These are phyloP conservation scores for Pseudofabraea citricarpa DNA, from an alignment of 2,329 filamentous ascomycete species.

Conservation along the genomic window DNA sequence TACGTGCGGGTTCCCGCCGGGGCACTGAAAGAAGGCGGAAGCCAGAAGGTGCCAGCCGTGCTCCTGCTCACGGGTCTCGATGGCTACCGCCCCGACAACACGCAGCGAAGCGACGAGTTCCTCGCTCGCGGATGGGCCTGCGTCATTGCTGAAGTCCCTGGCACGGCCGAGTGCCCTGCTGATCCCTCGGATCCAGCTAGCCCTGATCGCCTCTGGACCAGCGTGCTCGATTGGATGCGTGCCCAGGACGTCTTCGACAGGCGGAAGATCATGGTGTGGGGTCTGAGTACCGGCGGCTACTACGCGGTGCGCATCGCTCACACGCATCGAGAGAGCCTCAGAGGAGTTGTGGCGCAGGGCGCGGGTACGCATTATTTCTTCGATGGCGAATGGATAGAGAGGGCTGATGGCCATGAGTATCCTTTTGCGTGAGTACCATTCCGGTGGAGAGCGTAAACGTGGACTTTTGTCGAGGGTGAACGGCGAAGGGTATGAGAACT, in stretches of 20 bases:
- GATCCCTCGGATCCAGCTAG: conserved; percentile 54
- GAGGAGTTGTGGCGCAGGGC: conserved; percentile 56
- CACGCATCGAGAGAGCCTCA: conserved; percentile 52
- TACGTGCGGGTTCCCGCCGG: conserved; percentile 57
- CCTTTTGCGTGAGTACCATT: conserved; percentile 48
- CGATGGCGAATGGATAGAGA: conserved; percentile 52
- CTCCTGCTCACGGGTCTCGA: conserved; percentile 58
- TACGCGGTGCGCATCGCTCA: conserved; percentile 65
- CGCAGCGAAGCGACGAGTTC: conserved; percentile 56
- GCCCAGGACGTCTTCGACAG: conserved; percentile 48
- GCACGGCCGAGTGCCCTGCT: conserved; percentile 63
- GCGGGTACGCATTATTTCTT: conserved; percentile 61
- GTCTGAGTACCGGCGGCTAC: conserved; percentile 61
- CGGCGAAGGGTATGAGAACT: no score
- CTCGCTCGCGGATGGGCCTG: conserved; percentile 57
- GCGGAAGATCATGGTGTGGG: conserved; percentile 55
- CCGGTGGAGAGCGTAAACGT: not conserved
- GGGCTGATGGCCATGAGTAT: conserved; percentile 62
- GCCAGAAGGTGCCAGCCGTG: conserved; percentile 40
- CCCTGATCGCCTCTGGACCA: conserved; percentile 58
- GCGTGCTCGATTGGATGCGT: conserved; percentile 56
- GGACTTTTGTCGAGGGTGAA: no score
- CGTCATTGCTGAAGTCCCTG: conserved; percentile 60
- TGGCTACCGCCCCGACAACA: conserved; percentile 60
- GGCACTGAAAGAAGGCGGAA: conserved; percentile 26